phyloP scores from a whole-genome alignment of 2,329 filamentous ascomycete species.

The Aureobasidium namibiae region DNA sequence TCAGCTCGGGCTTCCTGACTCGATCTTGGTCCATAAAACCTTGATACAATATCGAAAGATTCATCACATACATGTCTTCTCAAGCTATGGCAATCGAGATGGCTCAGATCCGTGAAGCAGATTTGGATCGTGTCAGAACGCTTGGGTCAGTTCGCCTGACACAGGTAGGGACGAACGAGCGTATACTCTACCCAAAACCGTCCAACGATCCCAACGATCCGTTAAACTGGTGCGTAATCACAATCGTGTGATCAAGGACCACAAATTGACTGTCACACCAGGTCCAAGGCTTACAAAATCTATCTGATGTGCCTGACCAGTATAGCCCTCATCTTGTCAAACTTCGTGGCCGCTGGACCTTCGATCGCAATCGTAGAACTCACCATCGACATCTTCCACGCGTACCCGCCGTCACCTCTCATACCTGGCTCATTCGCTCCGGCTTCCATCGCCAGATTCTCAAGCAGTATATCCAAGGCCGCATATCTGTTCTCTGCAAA shows the following conservation, averaged over 20 bases:
- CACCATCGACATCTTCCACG: slow-evolving; percentile 32
- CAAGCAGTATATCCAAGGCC: neutral
- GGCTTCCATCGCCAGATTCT: neutral
- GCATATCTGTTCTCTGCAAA: neutral
- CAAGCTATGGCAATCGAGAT: too few species aligned
- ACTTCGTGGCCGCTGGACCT: slow-evolving; percentile 49
- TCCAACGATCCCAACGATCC: neutral
- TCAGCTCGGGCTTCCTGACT: too few species aligned
- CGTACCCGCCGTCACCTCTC: neutral
- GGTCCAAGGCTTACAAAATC: slow-evolving; percentile 37
- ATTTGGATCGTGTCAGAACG: neutral
- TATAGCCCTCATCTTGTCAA: slow-evolving; percentile 47
- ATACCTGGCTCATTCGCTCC: too few species aligned
- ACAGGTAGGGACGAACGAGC: neutral
- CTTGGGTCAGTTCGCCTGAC: neutral
- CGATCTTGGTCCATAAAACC: too few species aligned
- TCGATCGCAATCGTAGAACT: slow-evolving; percentile 43
- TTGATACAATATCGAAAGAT: too few species aligned
- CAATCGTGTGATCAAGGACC: too few species aligned
- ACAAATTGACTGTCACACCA: neutral
- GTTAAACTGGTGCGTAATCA: neutral
- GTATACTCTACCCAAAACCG: neutral
- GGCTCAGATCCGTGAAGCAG: neutral
- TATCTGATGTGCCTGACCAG: slow-evolving; percentile 45
- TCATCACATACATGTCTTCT: too few species aligned